phyloP scores from a whole-genome alignment of 495 filamentous ascomycete species.

The Hyaloscypha finlandica region DNA sequence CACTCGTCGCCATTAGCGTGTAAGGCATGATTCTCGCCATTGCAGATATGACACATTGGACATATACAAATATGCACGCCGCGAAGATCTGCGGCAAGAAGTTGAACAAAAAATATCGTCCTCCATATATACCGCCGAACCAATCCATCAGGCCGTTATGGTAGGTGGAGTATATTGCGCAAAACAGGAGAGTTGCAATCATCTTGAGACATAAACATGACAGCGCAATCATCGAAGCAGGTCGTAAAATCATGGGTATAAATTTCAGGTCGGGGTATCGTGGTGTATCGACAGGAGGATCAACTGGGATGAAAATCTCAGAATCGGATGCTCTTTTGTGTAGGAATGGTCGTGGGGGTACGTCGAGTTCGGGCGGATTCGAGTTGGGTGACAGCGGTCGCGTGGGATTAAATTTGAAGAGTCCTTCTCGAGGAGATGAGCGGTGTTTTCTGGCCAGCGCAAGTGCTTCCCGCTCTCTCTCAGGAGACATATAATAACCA shows the following conservation, averaged over 20 bases:
- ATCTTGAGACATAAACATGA: slow-evolving; percentile 67
- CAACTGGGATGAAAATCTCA: slow-evolving; percentile 31
- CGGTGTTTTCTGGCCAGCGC: slow-evolving; percentile 31
- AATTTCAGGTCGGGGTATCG: slow-evolving; percentile 30
- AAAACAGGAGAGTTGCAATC: slow-evolving; percentile 70
- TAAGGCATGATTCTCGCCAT: slow-evolving; percentile 80
- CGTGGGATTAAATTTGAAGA: slow-evolving; percentile 32
- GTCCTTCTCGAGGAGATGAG: slow-evolving; percentile 24
- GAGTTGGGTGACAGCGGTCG: slow-evolving; percentile 23
- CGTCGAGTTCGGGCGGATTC: background rate
- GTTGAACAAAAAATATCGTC: slow-evolving; percentile 82
- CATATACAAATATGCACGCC: slow-evolving; percentile 69
- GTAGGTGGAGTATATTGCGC: slow-evolving; percentile 67
- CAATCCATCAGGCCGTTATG: slow-evolving; percentile 69
- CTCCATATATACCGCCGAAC: slow-evolving; percentile 58
- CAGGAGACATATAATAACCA: slow-evolving; percentile 36
- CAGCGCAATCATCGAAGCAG: slow-evolving; percentile 57
- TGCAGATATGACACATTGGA: slow-evolving; percentile 71
- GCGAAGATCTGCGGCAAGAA: slow-evolving; percentile 82
- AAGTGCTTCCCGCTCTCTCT: slow-evolving; percentile 28
- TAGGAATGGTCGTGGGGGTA: slow-evolving; percentile 9
- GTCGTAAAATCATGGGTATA: slow-evolving; percentile 63
- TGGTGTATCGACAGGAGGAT: slow-evolving; percentile 20
- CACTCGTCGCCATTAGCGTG: slow-evolving; percentile 66
- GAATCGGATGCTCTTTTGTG: slow-evolving; percentile 4